These are phyloP conservation scores for Paramecium pentaurelia DNA, from an alignment of 73 alveolate species.

Conservation along the genomic window DNA sequence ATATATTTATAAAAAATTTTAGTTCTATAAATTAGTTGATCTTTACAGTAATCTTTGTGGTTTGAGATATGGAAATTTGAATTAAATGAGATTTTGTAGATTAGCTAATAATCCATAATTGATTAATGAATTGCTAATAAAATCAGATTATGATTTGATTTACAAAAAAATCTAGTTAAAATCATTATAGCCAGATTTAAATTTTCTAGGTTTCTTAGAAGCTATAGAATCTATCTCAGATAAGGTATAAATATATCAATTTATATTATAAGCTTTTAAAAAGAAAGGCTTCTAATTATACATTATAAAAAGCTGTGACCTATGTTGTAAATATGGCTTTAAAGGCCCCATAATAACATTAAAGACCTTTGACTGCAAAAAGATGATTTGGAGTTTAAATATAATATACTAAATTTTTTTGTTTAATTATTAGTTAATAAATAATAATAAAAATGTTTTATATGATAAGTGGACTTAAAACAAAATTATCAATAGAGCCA, in stretches of 20 bases:
- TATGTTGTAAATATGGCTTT: conserved; percentile 16
- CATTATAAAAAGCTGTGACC: conserved; percentile 25
- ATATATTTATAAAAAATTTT: background rate
- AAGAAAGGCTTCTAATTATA: background rate
- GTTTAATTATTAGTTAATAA: background rate
- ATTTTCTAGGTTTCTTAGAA: conserved; percentile 31
- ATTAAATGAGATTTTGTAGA: conserved; percentile 55
- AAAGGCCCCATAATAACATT: background rate
- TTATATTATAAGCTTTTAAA: background rate
- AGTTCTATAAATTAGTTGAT: conserved; percentile 10
- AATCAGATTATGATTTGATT: conserved; percentile 63
- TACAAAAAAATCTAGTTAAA: conserved; percentile 42
- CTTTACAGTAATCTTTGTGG: conserved; percentile 59
- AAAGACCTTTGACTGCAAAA: conserved; percentile 42
- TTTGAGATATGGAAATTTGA: conserved; percentile 44
- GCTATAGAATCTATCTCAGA: conserved; percentile 60
- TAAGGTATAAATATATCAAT: background rate
- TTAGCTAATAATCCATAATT: background rate
- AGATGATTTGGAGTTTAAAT: background rate
- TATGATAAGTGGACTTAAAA: background rate
- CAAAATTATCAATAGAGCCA: conserved; percentile 8
- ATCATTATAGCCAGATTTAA: background rate
- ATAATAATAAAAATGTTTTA: background rate
- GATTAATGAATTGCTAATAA: conserved; percentile 20
- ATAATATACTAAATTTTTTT: background rate